Percentiles rank a stretch among this genome's conserved stretches.
Evolutionary conservation across 768 basidiomycete species (phyloP).

Genomic region (Auricularia heimuer): DNA sequence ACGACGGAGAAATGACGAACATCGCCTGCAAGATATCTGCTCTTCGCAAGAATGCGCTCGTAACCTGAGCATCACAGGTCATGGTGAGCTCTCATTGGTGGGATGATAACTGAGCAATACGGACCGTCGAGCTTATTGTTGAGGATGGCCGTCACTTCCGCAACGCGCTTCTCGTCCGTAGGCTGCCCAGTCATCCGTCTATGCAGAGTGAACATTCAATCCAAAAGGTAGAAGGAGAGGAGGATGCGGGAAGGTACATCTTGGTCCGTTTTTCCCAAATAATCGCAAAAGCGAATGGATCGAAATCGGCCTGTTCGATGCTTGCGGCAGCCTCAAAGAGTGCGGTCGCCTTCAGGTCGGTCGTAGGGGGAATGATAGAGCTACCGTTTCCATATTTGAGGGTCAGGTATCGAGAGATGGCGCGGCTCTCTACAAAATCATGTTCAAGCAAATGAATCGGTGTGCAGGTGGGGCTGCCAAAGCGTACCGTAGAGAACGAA

Average conservation of each 20-base stretch:
- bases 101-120: neutral
- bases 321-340: conserved; percentile 42
- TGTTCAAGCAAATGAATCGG: too few relatives aligned
- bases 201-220: neutral
- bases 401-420: conserved; percentile 50
- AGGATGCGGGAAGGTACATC: conserved; percentile 15
- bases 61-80: conserved; percentile 20
- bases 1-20: conserved; percentile 12
- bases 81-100: neutral
- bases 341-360: conserved; percentile 28
- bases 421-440: conserved; percentile 32
- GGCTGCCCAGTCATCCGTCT: neutral
- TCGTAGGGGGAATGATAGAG: conserved; percentile 36
- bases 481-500: conserved; percentile 40
- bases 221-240: neutral
- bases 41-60: conserved; percentile 45
- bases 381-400: conserved; percentile 38
- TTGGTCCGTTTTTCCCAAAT: conserved; percentile 43
- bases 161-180: conserved; percentile 4
- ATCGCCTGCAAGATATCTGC: conserved; percentile 39
- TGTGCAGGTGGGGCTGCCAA: too few relatives aligned
- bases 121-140: conserved; percentile 32
- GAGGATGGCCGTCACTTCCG: conserved; percentile 15
- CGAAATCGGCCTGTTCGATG: conserved; percentile 45
- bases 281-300: conserved; percentile 33